Conservation (phyloP, 2,329 filamentous ascomycete species). For the Byssothecium circinans region DNA sequence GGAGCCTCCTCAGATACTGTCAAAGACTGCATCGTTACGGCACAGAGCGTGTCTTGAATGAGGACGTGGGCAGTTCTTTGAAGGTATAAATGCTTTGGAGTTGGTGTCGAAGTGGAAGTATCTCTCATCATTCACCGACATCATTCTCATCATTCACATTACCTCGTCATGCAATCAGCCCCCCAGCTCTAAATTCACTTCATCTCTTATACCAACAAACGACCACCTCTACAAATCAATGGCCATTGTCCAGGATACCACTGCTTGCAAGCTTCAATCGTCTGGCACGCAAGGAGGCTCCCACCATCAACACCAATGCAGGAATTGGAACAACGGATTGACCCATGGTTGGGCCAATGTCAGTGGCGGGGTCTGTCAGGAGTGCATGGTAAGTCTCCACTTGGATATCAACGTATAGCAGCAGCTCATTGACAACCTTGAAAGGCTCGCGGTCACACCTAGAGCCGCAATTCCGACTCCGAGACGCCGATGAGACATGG, state of each 20-base stretch:
- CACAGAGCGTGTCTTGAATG: not conserved
- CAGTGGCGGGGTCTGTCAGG: not conserved
- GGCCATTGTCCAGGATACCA: not conserved
- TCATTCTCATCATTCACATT: not conserved
- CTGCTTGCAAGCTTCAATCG: not conserved
- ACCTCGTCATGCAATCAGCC: not conserved
- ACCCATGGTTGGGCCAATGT: not conserved
- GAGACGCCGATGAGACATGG: not conserved
- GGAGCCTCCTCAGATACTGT: not conserved
- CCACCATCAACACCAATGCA: not conserved
- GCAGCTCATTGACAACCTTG: not conserved
- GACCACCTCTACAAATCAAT: not conserved
- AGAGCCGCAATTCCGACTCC: not conserved
- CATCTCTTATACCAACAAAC: not conserved
- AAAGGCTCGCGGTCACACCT: not conserved
- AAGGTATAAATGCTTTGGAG: not conserved
- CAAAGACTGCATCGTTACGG: not conserved
- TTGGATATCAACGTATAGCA: not conserved
- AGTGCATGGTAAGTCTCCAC: not conserved
- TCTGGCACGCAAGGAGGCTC: not conserved
- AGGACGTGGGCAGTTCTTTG: not conserved
- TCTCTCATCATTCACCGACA: not conserved
- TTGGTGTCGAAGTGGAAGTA: not conserved
- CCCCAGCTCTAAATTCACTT: not conserved
- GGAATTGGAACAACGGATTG: not conserved